Evolutionary conservation across 192 early-diverging fungal species (phyloP), one percentile per base, ranked within the genome.

Genomic region (Spizellomyces punctatus): DNA sequence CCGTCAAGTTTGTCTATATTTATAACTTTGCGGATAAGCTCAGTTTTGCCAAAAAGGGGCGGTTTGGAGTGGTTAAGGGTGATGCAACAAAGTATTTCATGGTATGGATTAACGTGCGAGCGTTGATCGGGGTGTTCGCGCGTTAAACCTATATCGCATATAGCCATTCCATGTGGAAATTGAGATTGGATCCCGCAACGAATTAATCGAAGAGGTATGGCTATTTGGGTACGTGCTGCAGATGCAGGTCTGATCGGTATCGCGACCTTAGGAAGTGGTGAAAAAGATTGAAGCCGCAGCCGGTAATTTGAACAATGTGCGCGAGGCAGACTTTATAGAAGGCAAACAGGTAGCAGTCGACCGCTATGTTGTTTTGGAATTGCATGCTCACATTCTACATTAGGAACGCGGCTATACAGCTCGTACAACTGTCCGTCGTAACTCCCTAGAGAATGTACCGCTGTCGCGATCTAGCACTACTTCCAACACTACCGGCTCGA

Each of bases 91-190:
- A 69, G 44, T 79, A 76, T 46, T 82, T 80, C 50, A 61, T 61
- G 59, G 50, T 54, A 54, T 4, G 12, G 27, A 36, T 36, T 0
- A 3, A 36, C 27, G 27, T 36, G 27, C 27, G 27, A 3, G 27
- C 27, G 27, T 36, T 36, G 27, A 36, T 3, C 1, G 27, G 0
- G 27, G 27, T 2, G 27, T 36, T 36, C 27, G 27, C 3, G 27
- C 1, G 27, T 36, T 36, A 36, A 36, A 36, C 27, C 27, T 36
- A 36, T 19, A 4, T 54, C 14, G 12, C 50, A 54, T n/a, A 54
- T 55, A 77, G 66, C 79, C 79, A 43, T 81, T 80, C 70, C 79
- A 80, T 50, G 75, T 81, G 36, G 79, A 80, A 69, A 63, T 80
- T 59, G 79, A 80, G 49, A 80, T 80, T 47, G 57, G 66, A 12